Conservation (phyloP, 257 asterid genomes). For the Solanum pinnatisectum region DNA sequence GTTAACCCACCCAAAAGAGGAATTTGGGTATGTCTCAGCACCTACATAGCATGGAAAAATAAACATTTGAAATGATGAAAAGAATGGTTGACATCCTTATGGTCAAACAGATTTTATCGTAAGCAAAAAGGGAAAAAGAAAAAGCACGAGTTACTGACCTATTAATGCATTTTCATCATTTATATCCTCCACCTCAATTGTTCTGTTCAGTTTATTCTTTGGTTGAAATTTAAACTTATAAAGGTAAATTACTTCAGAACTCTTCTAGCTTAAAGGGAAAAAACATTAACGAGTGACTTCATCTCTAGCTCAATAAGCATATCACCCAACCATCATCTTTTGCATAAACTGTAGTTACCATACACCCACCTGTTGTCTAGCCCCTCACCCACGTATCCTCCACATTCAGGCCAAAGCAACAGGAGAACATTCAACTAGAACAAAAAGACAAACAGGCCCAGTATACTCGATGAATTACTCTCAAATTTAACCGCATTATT, state of each 20-base stretch:
- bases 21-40: conserved; percentile 47
- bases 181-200: background rate
- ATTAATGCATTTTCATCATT: background rate
- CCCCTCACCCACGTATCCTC: background rate
- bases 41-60: conserved; percentile 26
- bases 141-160: background rate
- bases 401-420: background rate
- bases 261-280: background rate
- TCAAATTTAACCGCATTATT: background rate
- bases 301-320: background rate
- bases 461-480: background rate
- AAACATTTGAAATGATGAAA: background rate
- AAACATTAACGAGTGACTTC: background rate
- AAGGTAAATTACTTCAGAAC: background rate
- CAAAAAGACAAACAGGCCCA: background rate
- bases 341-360: background rate
- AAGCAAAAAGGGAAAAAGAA: background rate
- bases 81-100: background rate
- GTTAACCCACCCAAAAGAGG: conserved; percentile 45
- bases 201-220: background rate
- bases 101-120: background rate
- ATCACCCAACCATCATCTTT: background rate
- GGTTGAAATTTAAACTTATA: background rate
- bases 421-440: background rate
- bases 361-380: background rate